Evolutionary conservation across 2,329 filamentous ascomycete genomes (phyloP), one percentile per base, ranked within the genome.

Genomic region (Cladobotryum mycophilum): DNA sequence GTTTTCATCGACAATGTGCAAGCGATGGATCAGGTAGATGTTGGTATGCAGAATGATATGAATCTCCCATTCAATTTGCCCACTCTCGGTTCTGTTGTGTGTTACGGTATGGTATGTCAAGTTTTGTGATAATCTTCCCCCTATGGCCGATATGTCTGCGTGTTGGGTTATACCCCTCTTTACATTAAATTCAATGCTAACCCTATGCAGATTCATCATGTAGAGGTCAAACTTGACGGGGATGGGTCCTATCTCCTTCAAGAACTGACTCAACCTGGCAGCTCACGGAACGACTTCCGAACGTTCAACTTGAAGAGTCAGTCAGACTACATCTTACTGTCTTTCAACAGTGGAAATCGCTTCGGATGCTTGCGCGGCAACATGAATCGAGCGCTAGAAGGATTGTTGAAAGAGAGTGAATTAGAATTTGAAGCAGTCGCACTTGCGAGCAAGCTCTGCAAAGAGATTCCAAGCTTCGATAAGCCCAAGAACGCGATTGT

Each of bases 401-500:
- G 25, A 2, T 22, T 51, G 20, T 5, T 51, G 5, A 9, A 8
- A 11, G 12, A 14, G 35, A 3, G 9, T 14, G 2, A 18, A 11
- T 11, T 49, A 7, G 8, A 38, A 1, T 47, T 60, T 15, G 56
- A 59, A 7, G 54, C 54, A 0, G 22, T 56, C 2, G 54, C 37
- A 1, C 18, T 30, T 9, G 41, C 47, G 5, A 14, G 9, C 1
- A 15, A 20, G 3, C 55, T 68, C 1, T 53, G 55, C 7, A 57
- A 63, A 1, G 56, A 52, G 15, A 64, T 68, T 13, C 48, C 46
- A 14, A 55, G 55, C 5, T 57, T 58, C 2, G 58, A 53, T 9
- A 66, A 64, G 50, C 40, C 62, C 0, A 41, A 52, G 3, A 63
- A 68, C 1, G 63, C 65, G 2, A 56, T 64, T 25, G 59, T 64